Percentiles rank a stretch among this genome's conserved stretches.
phyloP scores from a whole-genome alignment of 176 grass and related monocot species.

The Aegilops longissima region DNA sequence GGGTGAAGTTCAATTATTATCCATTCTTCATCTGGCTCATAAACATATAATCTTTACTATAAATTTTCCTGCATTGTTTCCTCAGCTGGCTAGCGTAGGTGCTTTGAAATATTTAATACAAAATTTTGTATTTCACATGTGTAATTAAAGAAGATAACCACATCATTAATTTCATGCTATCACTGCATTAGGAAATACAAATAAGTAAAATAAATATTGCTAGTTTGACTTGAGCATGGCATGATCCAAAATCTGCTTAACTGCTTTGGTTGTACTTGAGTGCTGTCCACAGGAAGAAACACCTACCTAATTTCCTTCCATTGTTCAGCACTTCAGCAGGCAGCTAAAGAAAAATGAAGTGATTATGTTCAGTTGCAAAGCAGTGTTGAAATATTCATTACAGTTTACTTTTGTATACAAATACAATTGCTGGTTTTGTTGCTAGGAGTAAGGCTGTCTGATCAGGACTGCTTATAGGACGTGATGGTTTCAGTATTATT shows the following conservation, averaged over 20 bases:
- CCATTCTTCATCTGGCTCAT: not conserved
- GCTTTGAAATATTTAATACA: not conserved
- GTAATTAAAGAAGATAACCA: not conserved
- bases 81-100: not conserved
- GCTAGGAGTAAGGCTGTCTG: not conserved
- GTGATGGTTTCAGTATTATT: not conserved
- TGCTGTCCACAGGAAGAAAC: not conserved
- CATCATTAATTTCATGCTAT: not conserved
- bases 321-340: not conserved
- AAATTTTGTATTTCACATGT: not conserved
- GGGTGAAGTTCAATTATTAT: not conserved
- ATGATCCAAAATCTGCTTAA: not conserved
- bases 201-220: not conserved
- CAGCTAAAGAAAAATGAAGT: constrained; percentile 9
- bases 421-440: constrained; percentile 24
- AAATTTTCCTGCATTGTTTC: not conserved
- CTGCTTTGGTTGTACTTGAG: constrained; percentile 9
- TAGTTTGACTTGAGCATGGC: constrained; percentile 10
- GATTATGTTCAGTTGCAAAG: not conserved
- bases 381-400: not conserved
- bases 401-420: constrained; percentile 3
- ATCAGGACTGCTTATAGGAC: not conserved
- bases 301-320: not conserved
- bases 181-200: not conserved
- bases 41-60: not conserved